Evolutionary conservation across 139 green algal species (phyloP), one percentile per base, ranked within the genome.

Genomic region (Trebouxia sp.): DNA sequence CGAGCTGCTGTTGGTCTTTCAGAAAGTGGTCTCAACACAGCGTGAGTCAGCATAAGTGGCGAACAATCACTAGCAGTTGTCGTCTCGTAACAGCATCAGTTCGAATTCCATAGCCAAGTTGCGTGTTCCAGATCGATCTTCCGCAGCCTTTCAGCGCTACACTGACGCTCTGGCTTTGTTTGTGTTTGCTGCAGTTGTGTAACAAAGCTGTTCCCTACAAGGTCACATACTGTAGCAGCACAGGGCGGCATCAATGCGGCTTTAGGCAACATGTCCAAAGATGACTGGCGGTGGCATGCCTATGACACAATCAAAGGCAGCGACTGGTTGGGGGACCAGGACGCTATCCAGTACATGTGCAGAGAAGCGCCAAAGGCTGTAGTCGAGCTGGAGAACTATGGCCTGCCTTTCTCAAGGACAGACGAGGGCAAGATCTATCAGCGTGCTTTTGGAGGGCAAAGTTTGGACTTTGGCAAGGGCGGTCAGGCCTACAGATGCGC

Each of bases 361-460:
- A 87, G 94, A 20, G 95, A 99, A 86, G 97, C 97, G 11, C 95
- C 97, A 9, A 92, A 94, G 82, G 95, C 95, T 9, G 96, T 99
- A 15, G 94, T 97, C 42, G 97, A 99, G 88, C 90, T 99, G 35
- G 97, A 99, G 81, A 96, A 99, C 86, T 99, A 98, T 83, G 97
- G 96, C 24, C 84, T 99, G 84, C 97, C 97, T 12, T 99, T 99
- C 87, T 97, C 91, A 5, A 90, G 97, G 74, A 99, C 97, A 0
- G 93, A 99, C 26, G 97, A 99, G 30, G 97, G 96, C 79, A 98
- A 98, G 86, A 99, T 99, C 86, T 99, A 99, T 87, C 97, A 99
- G 91, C 89, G 97, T 24, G 97, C 97, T 0, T 99, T 99, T 83
- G 97, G 97, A 6, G 97, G 97, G 0, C 91, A 98, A 90, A 91